Conservation (phyloP, 257 asterid species). For the Scutellaria barbata region DNA sequence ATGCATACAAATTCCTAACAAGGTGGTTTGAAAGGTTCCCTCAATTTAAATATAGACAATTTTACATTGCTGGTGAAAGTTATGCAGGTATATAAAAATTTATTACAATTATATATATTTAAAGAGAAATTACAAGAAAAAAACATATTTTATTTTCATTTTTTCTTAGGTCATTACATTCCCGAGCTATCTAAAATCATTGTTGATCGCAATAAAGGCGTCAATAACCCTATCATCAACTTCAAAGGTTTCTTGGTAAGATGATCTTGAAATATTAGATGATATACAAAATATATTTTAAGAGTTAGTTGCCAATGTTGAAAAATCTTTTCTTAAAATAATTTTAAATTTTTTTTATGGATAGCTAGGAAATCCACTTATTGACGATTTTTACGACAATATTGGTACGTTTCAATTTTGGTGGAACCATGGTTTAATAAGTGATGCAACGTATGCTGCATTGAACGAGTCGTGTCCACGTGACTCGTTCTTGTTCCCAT, state of each 20-base stretch:
- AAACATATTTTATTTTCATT: background rate
- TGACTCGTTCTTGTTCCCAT: constrained; percentile 56
- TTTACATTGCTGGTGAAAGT: constrained; percentile 72
- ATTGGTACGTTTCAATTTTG: constrained; percentile 60
- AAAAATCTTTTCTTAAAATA: no score
- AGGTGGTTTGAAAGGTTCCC: constrained; percentile 69
- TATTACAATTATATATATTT: background rate
- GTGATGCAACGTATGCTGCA: constrained; percentile 48
- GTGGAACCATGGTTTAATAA: constrained; percentile 66
- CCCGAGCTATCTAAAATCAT: constrained; percentile 62
- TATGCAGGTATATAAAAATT: constrained; percentile 57
- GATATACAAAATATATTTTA: background rate
- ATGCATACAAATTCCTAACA: constrained; percentile 55
- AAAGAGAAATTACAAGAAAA: no score
- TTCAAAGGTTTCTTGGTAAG: constrained; percentile 69
- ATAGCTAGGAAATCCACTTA: constrained; percentile 61
- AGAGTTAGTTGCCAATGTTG: background rate
- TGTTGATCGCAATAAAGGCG: constrained; percentile 46
- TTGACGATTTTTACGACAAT: constrained; percentile 55
- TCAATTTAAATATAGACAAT: constrained; percentile 52
- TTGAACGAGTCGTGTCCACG: constrained; percentile 50
- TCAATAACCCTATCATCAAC: constrained; percentile 52
- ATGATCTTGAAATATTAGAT: background rate
- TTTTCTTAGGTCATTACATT: constrained; percentile 60
- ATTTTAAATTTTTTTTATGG: no score